Base-by-base conservation (phyloP, 1,139 yeast species). In the Nadsonia commutata region DNA sequence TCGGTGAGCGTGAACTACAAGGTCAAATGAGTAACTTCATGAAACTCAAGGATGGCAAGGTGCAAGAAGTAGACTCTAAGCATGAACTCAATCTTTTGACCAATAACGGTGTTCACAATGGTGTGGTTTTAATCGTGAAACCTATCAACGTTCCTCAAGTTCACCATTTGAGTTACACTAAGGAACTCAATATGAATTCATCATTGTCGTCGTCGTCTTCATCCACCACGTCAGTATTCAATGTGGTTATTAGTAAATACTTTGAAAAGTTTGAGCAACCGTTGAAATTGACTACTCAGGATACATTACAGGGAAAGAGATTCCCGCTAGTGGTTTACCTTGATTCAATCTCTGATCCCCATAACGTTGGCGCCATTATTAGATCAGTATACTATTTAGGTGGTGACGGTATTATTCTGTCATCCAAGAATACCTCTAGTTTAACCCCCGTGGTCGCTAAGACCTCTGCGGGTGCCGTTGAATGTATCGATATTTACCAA, bases 341-440 rank as follows among this genome's bases (percentile, higher is more conserved):
- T 38, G 96, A 86, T 59, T 88, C 83, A 48, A 71, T 88, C 43
- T 78, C 86, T 3, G 96, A 88, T 57, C 94, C 96, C 0, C 94
- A 84, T 57, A 88, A 88, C 56, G 68, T 84, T 53, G 97, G 97
- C 2, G 94, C 94, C 31, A 77, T 88, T 40, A 62, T 85, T 27
- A 67, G 97, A 55, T 74, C 88, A 1, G 93, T 94, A 0, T 82
- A 77, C 60, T 86, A 72, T 59, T 67, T 86, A 37, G 96, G 96
- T 2, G 94, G 73, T 1, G 95, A 86, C 59, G 82, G 84, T 53
- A 65, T 86, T 13, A 74, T 82, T 2, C 64, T 81, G 41, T 81
- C 94, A 2, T 75, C 73, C 38, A 74, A 72, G 48, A 80, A 83
- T 55, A 74, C 84, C 51, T 85, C 95, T 1, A 72, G 78, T 20